A percentile compares a stretch with the other conserved stretches of the same genome.
Evolutionary conservation across 495 filamentous ascomycete genomes (phyloP).

Genomic region (Penicillium ucsense): DNA sequence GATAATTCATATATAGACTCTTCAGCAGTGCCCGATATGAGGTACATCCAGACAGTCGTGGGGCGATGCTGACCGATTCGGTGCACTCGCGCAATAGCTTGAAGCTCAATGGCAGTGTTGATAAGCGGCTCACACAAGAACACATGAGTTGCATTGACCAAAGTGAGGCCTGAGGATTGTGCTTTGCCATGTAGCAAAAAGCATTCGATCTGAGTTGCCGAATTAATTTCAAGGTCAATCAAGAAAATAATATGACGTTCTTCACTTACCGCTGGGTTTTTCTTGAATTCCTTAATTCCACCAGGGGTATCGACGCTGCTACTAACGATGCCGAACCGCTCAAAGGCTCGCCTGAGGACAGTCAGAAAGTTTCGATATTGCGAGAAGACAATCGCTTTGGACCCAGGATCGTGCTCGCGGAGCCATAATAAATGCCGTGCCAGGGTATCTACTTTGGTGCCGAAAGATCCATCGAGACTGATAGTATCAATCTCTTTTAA

Average conservation of each 20-base stretch:
- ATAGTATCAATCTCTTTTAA: conserved; percentile 76
- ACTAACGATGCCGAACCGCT: conserved; percentile 57
- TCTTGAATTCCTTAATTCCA: conserved; percentile 65
- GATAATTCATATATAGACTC: conserved; percentile 82
- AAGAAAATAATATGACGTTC: not conserved
- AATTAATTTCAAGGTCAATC: not conserved
- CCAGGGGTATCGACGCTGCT: conserved; percentile 51
- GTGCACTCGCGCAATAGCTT: conserved; percentile 89
- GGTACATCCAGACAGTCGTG: conserved; percentile 93
- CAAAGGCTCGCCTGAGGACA: conserved; percentile 58
- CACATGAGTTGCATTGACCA: conserved; percentile 88
- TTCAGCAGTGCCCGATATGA: conserved; percentile 80
- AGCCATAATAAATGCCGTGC: conserved; percentile 79
- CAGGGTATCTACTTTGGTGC: conserved; percentile 81
- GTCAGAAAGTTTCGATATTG: conserved; percentile 78
- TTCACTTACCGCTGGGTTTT: conserved; percentile 48
- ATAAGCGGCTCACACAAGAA: conserved; percentile 90
- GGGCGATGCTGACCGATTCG: conserved; percentile 80
- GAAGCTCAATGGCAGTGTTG: conserved; percentile 85
- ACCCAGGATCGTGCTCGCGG: conserved; percentile 69
- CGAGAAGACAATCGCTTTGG: conserved; percentile 86
- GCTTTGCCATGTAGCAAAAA: conserved; percentile 84
- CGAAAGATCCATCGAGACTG: conserved; percentile 64
- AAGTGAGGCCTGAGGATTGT: conserved; percentile 77
- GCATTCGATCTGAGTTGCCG: conserved; percentile 50